A percentile compares a stretch with the other conserved stretches of the same genome.
phyloP scores from a whole-genome alignment of 495 filamentous ascomycete species.

The Neurospora intermedia region DNA sequence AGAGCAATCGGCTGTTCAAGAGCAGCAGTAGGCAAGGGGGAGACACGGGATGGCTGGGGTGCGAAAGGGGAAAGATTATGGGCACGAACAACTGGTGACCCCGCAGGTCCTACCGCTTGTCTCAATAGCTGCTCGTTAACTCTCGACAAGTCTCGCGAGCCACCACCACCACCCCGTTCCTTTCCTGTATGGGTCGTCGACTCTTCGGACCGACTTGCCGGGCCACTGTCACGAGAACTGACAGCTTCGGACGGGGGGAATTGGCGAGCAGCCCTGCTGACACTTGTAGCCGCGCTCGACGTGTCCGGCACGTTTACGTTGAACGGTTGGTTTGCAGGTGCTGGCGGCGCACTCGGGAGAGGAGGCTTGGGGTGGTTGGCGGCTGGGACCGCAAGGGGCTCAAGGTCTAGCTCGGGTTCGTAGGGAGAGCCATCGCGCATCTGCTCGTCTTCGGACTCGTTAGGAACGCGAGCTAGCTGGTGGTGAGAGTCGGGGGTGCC shows the following conservation, averaged over 20 bases:
- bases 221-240: conserved; percentile 26
- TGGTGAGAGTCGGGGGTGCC: conserved; percentile 35
- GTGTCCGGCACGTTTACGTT: conserved; percentile 6
- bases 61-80: conserved; percentile 59
- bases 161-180: conserved; percentile 25
- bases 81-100: conserved; percentile 29
- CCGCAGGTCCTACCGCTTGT: conserved; percentile 18
- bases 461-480: conserved; percentile 28
- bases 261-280: conserved; percentile 5
- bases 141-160: conserved; percentile 23
- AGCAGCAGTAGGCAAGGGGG: conserved; percentile 52
- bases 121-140: conserved; percentile 23
- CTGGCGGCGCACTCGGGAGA: conserved; percentile 5
- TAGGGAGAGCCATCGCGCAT: conserved; percentile 27
- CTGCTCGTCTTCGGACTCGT: conserved; percentile 34
- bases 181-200: conserved; percentile 29
- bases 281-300: conserved; percentile 6
- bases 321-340: conserved; percentile 5
- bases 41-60: conserved; percentile 72
- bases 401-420: conserved; percentile 19
- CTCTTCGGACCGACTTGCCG: conserved; percentile 30
- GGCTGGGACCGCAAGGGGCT: conserved; percentile 5
- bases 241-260: conserved; percentile 8
- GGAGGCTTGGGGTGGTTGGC: background rate
- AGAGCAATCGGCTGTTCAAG: conserved; percentile 45